A percentile compares a stretch with the other conserved stretches of the same genome.
Evolutionary conservation across 1,284 basidiomycete genomes (phyloP).

Genomic region (Uromyces viciae-fabae): DNA sequence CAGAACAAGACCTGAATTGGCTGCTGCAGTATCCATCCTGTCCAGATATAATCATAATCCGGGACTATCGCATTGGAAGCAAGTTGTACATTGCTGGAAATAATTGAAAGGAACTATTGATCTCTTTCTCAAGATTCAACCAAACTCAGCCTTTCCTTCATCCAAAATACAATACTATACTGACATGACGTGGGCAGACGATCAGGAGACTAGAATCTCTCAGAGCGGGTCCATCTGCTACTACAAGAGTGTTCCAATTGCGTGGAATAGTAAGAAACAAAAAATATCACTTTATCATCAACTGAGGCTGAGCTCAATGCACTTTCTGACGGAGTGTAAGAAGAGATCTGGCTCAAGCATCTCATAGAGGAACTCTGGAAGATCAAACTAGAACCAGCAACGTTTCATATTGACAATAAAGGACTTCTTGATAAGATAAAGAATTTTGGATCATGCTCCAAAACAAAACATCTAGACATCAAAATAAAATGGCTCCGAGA

Average conservation of each 20-base stretch:
- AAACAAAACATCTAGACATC: neutral
- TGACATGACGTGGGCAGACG: neutral
- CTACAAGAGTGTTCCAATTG: neutral
- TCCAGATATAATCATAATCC: neutral
- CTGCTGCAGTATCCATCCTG: neutral
- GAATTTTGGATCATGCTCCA: slow-evolving; percentile 5
- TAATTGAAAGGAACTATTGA: neutral
- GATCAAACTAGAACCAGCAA: neutral
- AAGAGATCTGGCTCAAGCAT: neutral
- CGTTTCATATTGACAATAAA: neutral
- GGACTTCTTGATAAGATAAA: neutral
- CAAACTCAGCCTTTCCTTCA: neutral
- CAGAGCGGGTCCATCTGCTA: neutral
- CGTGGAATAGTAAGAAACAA: neutral
- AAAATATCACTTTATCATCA: neutral
- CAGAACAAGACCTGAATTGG: neutral
- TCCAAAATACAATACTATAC: neutral
- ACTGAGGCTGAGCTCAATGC: neutral
- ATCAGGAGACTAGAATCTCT: neutral
- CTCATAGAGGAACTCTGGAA: neutral
- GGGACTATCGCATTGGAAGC: neutral
- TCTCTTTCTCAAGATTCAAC: too few species aligned
- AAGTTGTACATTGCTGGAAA: neutral
- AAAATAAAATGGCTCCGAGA: too few species aligned
- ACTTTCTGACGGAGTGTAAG: neutral